phyloP scores from a whole-genome alignment of 441 rosid genomes.

The Kokia cookei region DNA sequence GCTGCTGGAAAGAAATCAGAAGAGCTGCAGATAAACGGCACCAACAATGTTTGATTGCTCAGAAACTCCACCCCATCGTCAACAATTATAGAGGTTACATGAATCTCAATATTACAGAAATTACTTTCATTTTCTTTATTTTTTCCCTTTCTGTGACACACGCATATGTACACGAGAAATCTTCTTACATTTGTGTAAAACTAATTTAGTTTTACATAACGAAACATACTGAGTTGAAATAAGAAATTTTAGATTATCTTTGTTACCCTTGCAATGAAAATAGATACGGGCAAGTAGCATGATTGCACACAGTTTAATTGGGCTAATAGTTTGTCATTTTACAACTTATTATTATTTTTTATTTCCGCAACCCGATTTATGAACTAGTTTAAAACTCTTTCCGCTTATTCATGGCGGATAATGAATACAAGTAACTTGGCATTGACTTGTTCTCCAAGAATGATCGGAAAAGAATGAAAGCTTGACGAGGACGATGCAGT shows the following conservation, averaged over 20 bases:
- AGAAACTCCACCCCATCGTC: not conserved
- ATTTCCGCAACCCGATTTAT: not conserved
- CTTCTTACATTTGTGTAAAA: no score
- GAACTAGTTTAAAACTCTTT: slow-evolving; percentile 12
- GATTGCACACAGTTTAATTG: not conserved
- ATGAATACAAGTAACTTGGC: slow-evolving; percentile 30
- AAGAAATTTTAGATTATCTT: not conserved
- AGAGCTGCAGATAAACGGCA: slow-evolving; percentile 46
- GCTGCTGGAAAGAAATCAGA: slow-evolving; percentile 46
- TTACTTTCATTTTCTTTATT: not conserved
- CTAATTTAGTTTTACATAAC: no score
- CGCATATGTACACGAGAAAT: no score
- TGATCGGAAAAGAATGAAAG: slow-evolving; percentile 72
- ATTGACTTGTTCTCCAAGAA: slow-evolving; percentile 68
- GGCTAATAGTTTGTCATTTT: slow-evolving; percentile 23
- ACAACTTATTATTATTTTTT: not conserved
- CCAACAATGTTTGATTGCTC: slow-evolving; percentile 48
- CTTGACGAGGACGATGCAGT: slow-evolving; percentile 68
- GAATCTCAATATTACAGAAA: not conserved
- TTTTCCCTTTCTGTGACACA: not conserved
- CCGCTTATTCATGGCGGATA: not conserved
- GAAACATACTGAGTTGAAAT: not conserved
- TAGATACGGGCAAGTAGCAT: slow-evolving; percentile 1
- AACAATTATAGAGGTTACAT: slow-evolving; percentile 12
- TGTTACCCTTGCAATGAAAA: not conserved